Evolutionary conservation across 179 eudicot genomes (phyloP), one percentile per base, ranked within the genome.

Genomic region (Camellia oleifera): DNA sequence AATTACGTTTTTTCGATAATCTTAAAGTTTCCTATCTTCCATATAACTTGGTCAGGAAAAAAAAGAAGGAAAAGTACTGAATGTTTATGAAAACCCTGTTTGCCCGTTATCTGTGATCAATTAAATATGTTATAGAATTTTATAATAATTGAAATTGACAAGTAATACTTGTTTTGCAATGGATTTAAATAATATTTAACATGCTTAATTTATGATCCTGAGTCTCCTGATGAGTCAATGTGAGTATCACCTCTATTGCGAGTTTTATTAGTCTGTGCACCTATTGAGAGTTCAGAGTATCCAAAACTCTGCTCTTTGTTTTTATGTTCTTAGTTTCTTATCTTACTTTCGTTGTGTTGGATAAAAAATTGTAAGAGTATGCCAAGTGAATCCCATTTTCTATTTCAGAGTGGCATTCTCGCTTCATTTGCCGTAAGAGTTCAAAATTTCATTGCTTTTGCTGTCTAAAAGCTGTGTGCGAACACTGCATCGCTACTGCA

Each of bases 401-500:
- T 46, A 17, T 81, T 83, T 56, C 91, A 90, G 93, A 76, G 53
- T 87, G 90, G 90, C 98, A 95, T 80, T 64, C 32, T 26, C 1
- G 0, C 32, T 26, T 26, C 32, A 26, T 26, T 26, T 26, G 0
- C 32, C 32, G 1, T 58, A 88, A 58, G 79, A 79, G 77, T 79
- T 74, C 98, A 26, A 75, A 65, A 62, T 79, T 76, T 82, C 90
- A 80, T 64, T 95, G 98, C 80, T 26, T 26, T 26, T 26, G 32
- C 32, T 26, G 32, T 26, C 32, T 0, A 26, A 26, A 26, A 26
- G 32, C 94, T 68, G 89, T 90, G 52, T 93, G 98, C 83, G 74
- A 78, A 71, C 77, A 72, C 80, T 95, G 98, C 84, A 77, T 84
- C 74, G 64, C 69, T 72, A 69, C 56, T 46, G 79, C 83, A 26